Evolutionary conservation across 2,329 filamentous ascomycete genomes (phyloP).

Genomic region (Epicoccum sorghinum): DNA sequence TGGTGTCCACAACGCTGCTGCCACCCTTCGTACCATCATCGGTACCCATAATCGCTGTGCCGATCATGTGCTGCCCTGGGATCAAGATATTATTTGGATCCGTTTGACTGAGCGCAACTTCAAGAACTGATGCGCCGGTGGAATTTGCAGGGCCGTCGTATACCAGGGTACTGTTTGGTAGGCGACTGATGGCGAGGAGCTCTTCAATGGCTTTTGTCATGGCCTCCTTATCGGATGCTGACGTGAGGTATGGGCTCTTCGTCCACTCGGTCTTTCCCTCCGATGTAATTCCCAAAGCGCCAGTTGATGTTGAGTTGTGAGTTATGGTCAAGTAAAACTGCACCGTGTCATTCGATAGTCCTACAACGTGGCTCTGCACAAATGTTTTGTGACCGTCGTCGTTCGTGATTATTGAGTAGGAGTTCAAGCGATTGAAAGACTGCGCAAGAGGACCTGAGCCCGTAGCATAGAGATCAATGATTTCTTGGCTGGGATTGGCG

Average conservation of each 20-base stretch:
- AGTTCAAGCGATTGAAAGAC: constrained; percentile 50
- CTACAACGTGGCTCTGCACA: constrained; percentile 50
- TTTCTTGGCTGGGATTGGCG: constrained; percentile 18
- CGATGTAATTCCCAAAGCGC: constrained; percentile 27
- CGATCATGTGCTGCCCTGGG: constrained; percentile 46
- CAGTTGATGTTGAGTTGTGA: constrained; percentile 26
- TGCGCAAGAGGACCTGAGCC: constrained; percentile 50
- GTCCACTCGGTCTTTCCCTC: constrained; percentile 47
- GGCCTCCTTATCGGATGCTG: constrained; percentile 44
- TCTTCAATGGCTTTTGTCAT: constrained; percentile 53
- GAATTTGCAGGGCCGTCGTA: constrained; percentile 39
- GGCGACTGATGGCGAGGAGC: constrained; percentile 36
- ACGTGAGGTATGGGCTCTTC: constrained; percentile 57
- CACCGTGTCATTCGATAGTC: constrained; percentile 27
- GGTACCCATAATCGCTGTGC: constrained; percentile 55
- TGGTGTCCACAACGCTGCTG: constrained; percentile 65
- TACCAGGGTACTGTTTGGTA: constrained; percentile 17
- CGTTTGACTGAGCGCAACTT: background rate
- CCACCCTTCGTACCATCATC: constrained; percentile 54
- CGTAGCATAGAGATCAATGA: constrained; percentile 21
- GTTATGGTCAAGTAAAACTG: constrained; percentile 23
- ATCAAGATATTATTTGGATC: background rate
- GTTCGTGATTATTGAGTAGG: constrained; percentile 50
- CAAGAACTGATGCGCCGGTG: constrained; percentile 49
- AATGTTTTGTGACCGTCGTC: constrained; percentile 39